Percentiles rank a stretch among this genome's conserved stretches.
phyloP scores from a whole-genome alignment of 345 rosid species.

The Mangifera indica region DNA sequence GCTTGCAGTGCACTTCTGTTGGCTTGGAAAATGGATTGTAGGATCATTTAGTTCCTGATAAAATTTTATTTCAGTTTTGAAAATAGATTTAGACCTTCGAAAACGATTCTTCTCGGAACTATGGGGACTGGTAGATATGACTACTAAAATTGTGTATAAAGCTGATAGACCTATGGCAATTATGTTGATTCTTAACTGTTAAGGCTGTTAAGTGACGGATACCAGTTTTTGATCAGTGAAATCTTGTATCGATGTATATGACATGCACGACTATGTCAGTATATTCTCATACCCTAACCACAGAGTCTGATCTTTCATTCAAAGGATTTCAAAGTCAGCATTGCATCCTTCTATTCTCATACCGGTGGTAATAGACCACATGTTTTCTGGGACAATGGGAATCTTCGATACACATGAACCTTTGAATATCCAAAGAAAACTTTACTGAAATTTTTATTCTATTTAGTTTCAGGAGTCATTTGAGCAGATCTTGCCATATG shows the following conservation, averaged over 20 bases:
- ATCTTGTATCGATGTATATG: not conserved
- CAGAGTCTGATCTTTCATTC: not conserved
- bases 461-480: constrained; percentile 9
- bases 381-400: not conserved
- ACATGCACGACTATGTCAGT: constrained; percentile 1
- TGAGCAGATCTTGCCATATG: constrained; percentile 15
- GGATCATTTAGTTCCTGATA: constrained; percentile 1
- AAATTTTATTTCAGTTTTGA: not conserved
- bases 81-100: not conserved
- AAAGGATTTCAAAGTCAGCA: constrained; percentile 7
- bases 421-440: constrained; percentile 3
- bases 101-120: not conserved
- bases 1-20: not conserved
- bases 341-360: constrained; percentile 9
- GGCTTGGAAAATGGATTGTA: constrained; percentile 10
- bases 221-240: not conserved
- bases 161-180: not conserved
- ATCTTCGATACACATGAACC: not conserved
- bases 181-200: not conserved
- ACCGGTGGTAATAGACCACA: constrained; percentile 9
- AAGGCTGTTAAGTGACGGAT: not conserved
- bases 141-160: not conserved
- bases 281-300: not conserved
- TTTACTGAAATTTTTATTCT: constrained; percentile 3
- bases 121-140: not conserved